Conservation (phyloP, 2,329 filamentous ascomycete species). For the Cladophialophora carrionii region DNA sequence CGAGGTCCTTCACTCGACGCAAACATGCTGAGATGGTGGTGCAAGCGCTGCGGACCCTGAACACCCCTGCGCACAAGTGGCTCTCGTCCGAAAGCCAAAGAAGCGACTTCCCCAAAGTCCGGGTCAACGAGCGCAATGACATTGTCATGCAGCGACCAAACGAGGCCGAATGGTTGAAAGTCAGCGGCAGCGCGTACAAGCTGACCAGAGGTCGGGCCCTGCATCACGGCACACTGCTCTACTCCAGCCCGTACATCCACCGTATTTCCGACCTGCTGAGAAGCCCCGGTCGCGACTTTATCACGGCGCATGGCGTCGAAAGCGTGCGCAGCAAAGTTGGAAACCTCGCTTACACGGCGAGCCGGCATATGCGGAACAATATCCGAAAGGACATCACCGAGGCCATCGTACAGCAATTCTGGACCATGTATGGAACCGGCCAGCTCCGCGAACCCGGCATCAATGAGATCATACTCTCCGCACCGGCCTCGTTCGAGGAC, state of each 20-base stretch:
- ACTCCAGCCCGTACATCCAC: conserved; percentile 73
- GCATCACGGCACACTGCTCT: conserved; percentile 89
- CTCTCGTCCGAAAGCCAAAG: conserved; percentile 33
- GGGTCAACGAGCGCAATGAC: conserved; percentile 89
- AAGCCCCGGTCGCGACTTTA: conserved; percentile 75
- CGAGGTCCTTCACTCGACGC: conserved; percentile 73
- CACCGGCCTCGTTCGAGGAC: conserved; percentile 14
- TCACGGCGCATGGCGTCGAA: conserved; percentile 83
- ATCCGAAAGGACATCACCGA: conserved; percentile 24
- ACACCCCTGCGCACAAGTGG: conserved; percentile 19
- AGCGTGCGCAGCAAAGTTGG: conserved; percentile 84
- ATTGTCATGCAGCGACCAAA: conserved; percentile 70
- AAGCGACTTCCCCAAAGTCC: conserved; percentile 61
- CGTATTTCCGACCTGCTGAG: conserved; percentile 71
- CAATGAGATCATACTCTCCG: conserved; percentile 27
- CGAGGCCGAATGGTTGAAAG: conserved; percentile 63
- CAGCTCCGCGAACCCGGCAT: background rate
- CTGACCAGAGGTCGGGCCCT: conserved; percentile 77
- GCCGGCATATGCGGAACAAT: conserved; percentile 5
- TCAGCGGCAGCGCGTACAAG: conserved; percentile 95
- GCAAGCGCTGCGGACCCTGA: conserved; percentile 65
- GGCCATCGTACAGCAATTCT: conserved; percentile 31
- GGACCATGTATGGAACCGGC: conserved; percentile 26
- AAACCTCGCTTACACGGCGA: conserved; percentile 62
- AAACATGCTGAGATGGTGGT: conserved; percentile 92